These are phyloP conservation scores for Euphorbia tirucalli DNA, from an alignment of 345 rosid genomes.

Conservation along the genomic window DNA sequence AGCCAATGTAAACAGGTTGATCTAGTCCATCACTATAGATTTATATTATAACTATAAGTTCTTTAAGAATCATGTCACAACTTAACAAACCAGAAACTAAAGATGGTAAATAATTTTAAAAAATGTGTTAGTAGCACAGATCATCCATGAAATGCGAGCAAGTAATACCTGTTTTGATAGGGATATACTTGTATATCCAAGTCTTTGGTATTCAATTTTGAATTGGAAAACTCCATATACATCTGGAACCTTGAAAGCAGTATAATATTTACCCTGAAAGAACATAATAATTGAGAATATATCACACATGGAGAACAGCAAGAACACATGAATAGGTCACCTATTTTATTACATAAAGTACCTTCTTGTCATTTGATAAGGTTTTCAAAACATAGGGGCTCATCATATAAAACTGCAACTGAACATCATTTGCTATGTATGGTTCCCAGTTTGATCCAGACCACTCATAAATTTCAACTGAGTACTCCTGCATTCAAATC, in stretches of 20 bases:
- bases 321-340: not conserved
- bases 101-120: no score
- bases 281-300: not conserved
- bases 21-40: no score
- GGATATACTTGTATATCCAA: constrained; percentile 59
- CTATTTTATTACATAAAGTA: constrained; percentile 6
- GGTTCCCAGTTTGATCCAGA: constrained; percentile 67
- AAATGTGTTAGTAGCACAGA: not conserved
- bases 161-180: constrained; percentile 56
- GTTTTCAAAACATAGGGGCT: constrained; percentile 61
- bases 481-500: constrained; percentile 43
- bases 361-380: constrained; percentile 48
- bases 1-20: no score
- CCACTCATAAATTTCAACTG: constrained; percentile 61
- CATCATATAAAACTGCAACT: constrained; percentile 68
- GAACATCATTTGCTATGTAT: constrained; percentile 52
- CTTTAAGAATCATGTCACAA: no score
- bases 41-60: no score
- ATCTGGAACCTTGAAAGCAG: constrained; percentile 66
- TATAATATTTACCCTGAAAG: constrained; percentile 48
- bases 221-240: constrained; percentile 68
- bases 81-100: no score
- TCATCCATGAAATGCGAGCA: not conserved
- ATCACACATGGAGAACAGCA: not conserved
- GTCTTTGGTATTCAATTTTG: constrained; percentile 54